Conservation (phyloP, 1,284 basidiomycete species). For the Ceratobasidium papillatum region DNA sequence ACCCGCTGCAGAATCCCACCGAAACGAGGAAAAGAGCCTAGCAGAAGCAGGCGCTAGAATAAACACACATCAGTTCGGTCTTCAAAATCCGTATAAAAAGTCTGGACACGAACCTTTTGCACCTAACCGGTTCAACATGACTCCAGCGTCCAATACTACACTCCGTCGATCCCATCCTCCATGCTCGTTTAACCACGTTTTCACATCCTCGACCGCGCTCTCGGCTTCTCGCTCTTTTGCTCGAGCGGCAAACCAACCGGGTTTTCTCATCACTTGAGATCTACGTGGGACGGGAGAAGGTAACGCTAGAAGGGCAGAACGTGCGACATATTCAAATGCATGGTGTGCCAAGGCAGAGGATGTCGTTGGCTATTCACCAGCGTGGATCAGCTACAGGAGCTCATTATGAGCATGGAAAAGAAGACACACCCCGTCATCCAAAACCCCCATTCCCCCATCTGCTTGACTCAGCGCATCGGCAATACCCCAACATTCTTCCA, state of each 20-base stretch:
- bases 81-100: background rate
- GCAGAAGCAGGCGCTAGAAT: slow-evolving; percentile 54
- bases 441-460: slow-evolving; percentile 75
- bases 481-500: slow-evolving; percentile 78
- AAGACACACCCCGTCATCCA: slow-evolving; percentile 59
- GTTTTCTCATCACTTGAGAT: slow-evolving; percentile 82
- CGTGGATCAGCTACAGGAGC: slow-evolving; percentile 37
- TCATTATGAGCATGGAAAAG: background rate
- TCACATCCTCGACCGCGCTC: slow-evolving; percentile 65
- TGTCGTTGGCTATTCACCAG: slow-evolving; percentile 23
- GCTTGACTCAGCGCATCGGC: slow-evolving; percentile 83
- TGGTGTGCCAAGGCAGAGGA: slow-evolving; percentile 66
- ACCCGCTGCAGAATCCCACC: slow-evolving; percentile 48
- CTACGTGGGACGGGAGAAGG: slow-evolving; percentile 84
- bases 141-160: slow-evolving; percentile 68
- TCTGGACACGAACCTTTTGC: background rate
- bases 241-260: slow-evolving; percentile 71
- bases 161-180: slow-evolving; percentile 63
- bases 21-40: slow-evolving; percentile 66
- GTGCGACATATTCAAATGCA: slow-evolving; percentile 80
- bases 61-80: background rate
- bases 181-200: slow-evolving; percentile 62
- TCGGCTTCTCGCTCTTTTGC: slow-evolving; percentile 64
- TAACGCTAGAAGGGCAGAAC: slow-evolving; percentile 82
- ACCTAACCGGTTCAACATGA: slow-evolving; percentile 59